Evolutionary conservation across 345 rosid species (phyloP), one percentile per base, ranked within the genome.

Genomic region (Rhizophora mangle): DNA sequence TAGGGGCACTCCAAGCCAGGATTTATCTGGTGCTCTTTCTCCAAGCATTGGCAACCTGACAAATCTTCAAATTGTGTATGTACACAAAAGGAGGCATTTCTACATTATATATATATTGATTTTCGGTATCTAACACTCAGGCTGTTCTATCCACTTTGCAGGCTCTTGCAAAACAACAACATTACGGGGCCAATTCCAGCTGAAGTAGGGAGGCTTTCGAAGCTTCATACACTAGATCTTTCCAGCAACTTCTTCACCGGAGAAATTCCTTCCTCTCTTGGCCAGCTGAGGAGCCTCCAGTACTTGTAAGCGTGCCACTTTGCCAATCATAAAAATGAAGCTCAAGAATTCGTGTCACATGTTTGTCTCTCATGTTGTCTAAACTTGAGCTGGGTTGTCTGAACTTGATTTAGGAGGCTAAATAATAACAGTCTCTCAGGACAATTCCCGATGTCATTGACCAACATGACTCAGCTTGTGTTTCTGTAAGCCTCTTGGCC

Each of bases 1-100:
- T 82, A 91, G 92, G 74, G 97, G 93, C 8, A 82, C 87, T 76
- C 97, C 97, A 26, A 91, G 97, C 82, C 97, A 91, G 87, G 87
- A 80, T 79, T 72, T 91, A 67, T 89, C 96, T 78, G 97, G 97
- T 61, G 79, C 91, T 75, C 84, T 91, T 46, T 91, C 97, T 75
- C 85, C 97, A 70, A 87, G 91, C 86, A 89, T 91, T 49, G 88
- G 85, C 64, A 91, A 89, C 91, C 82, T 91, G 69, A 89, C 97
- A 69, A 89, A 87, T 74, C 97, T 91, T 74, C 86, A 89, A 82
- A 82, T 88, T 62, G 89, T 89, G 97, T 89, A 65, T 85, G 97
- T 73, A 39, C 55, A 22, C 22, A 43, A 15, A 39, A 6, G n/a
- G n/a, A 18, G 31, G 19, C 3, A 9, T 5, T 70, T 63, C 24